Conservation (phyloP, 345 rosid species). For the Melaleuca quinquenervia region DNA sequence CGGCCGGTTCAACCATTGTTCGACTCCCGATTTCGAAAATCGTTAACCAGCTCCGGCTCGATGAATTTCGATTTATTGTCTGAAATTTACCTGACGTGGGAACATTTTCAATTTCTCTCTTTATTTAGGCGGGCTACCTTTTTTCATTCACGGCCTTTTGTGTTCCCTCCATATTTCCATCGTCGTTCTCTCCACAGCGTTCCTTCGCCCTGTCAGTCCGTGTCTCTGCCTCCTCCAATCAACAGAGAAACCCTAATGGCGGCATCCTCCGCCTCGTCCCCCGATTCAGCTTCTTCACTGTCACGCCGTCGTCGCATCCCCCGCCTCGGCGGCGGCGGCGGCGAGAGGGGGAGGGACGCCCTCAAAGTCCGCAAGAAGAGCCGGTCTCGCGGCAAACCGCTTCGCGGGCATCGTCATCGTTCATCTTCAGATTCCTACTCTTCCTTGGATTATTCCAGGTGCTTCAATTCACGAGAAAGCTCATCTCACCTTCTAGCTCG, state of each 20-base stretch:
- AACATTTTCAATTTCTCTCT: too few species aligned
- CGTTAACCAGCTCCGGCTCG: too few species aligned
- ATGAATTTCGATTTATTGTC: too few species aligned
- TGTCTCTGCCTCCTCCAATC: neutral
- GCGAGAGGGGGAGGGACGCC: slow-evolving; percentile 23
- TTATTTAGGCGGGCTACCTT: too few species aligned
- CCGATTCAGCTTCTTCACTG: slow-evolving; percentile 37
- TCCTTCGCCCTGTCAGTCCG: neutral
- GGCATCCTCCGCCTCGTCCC: slow-evolving; percentile 25
- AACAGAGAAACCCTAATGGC: neutral
- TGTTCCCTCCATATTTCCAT: neutral
- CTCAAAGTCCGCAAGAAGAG: slow-evolving; percentile 69
- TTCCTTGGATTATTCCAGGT: slow-evolving; percentile 43
- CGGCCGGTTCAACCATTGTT: too few species aligned
- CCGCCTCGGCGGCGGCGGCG: slow-evolving; percentile 26
- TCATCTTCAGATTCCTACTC: slow-evolving; percentile 43
- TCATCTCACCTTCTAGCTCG: neutral
- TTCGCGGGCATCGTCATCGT: slow-evolving; percentile 26
- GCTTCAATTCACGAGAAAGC: neutral
- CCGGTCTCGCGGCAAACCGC: slow-evolving; percentile 41
- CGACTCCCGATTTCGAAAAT: too few species aligned
- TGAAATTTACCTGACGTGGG: too few species aligned
- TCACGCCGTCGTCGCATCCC: slow-evolving; percentile 39
- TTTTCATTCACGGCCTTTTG: neutral
- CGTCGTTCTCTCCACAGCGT: neutral